Conservation (phyloP, 169 alveolate species). For the Plasmodium vinckei region DNA sequence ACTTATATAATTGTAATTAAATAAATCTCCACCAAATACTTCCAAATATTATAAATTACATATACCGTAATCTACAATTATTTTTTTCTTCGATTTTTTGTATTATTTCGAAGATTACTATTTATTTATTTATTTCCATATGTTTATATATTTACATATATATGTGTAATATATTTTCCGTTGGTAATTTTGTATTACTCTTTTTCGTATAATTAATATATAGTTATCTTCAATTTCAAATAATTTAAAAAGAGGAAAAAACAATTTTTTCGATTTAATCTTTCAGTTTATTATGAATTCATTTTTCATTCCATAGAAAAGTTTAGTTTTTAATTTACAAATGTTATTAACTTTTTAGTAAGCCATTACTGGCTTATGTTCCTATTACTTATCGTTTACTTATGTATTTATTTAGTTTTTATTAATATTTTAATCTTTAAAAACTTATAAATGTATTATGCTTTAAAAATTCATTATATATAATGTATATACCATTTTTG, state of each 20-base stretch:
- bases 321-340: not conserved
- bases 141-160: not conserved
- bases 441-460: not conserved
- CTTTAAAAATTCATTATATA: too few species aligned
- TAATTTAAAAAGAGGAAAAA: not conserved
- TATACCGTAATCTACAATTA: too few species aligned
- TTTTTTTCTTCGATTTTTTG: not conserved
- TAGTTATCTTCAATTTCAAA: not conserved
- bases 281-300: too few species aligned
- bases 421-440: conserved; percentile 7
- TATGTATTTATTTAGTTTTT: not conserved
- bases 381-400: not conserved
- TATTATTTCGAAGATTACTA: conserved; percentile 4
- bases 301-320: not conserved
- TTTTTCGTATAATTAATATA: not conserved
- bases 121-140: not conserved
- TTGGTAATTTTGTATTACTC: not conserved
- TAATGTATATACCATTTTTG: too few species aligned
- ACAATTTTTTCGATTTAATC: not conserved
- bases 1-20: not conserved
- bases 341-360: not conserved
- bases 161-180: not conserved
- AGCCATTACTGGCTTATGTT: not conserved
- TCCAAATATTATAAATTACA: not conserved
- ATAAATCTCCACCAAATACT: not conserved